Percentiles rank a stretch among this genome's conserved stretches.
These are phyloP conservation scores for Sugiyamaella castrensis DNA, from an alignment of 1,139 yeast genomes.

Conservation along the genomic window DNA sequence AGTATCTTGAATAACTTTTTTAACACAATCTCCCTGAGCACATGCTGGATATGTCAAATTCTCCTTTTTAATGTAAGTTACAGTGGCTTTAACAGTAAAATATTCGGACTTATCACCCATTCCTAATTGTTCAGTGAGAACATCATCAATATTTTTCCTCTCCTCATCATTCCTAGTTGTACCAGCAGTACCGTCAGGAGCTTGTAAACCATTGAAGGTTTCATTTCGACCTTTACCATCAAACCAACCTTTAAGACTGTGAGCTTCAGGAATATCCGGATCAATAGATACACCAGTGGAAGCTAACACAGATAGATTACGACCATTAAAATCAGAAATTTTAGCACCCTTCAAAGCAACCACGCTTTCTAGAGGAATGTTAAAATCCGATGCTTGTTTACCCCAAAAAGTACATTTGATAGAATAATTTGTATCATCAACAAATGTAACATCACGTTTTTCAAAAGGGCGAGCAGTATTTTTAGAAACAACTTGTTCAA, in stretches of 20 bases:
- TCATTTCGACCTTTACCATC: constrained; percentile 70
- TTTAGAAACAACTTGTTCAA: constrained; percentile 83
- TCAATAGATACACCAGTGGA: constrained; percentile 71
- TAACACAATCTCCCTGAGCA: constrained; percentile 64
- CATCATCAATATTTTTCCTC: constrained; percentile 58
- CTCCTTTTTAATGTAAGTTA: constrained; percentile 68
- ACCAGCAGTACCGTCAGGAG: constrained; percentile 30
- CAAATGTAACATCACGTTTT: constrained; percentile 83
- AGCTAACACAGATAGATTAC: constrained; percentile 76
- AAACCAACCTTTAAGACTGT: constrained; percentile 90
- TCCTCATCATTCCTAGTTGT: constrained; percentile 39
- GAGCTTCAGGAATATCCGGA: constrained; percentile 90
- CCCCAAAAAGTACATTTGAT: constrained; percentile 90
- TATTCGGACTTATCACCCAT: constrained; percentile 66
- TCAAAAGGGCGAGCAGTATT: constrained; percentile 87
- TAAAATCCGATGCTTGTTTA: constrained; percentile 74
- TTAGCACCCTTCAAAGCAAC: constrained; percentile 89
- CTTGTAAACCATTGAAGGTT: constrained; percentile 59
- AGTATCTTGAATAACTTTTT: constrained; percentile 71
- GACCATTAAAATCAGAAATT: constrained; percentile 86
- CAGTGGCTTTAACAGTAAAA: constrained; percentile 69
- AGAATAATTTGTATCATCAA: constrained; percentile 78
- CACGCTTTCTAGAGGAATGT: constrained; percentile 72
- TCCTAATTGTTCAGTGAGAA: constrained; percentile 69
- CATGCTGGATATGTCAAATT: constrained; percentile 93